Conservation (phyloP, 257 asterid species). For the Solanum tarijense region DNA sequence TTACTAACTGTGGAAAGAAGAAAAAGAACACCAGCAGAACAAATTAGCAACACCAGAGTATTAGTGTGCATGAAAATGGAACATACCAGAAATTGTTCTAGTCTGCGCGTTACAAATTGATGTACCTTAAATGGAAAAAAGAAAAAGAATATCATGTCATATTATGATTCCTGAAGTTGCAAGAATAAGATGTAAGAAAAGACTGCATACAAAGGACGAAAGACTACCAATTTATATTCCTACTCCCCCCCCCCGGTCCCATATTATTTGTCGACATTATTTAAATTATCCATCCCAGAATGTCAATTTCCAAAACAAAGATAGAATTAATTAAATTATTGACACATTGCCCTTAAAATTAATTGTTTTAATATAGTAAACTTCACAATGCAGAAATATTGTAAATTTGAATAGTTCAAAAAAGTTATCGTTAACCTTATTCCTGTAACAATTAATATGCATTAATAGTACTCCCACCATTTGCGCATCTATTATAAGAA, state of each 20-base stretch:
- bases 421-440: neutral
- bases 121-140: constrained; percentile 36
- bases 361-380: neutral
- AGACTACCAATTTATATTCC: neutral
- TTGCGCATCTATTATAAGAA: neutral
- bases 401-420: neutral
- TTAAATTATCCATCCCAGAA: neutral
- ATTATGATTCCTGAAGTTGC: neutral
- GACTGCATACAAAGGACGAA: neutral
- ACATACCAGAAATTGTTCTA: constrained; percentile 93
- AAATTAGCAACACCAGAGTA: neutral
- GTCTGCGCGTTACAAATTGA: constrained; percentile 85
- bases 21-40: neutral
- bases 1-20: neutral
- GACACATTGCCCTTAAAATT: neutral
- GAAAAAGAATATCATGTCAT: neutral
- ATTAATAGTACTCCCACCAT: too few relatives aligned
- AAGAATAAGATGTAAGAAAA: neutral
- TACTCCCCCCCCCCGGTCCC: neutral
- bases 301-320: neutral
- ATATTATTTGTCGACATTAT: neutral
- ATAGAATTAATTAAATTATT: neutral
- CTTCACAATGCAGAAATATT: neutral
- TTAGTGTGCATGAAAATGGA: neutral
- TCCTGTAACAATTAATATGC: neutral